Base-by-base conservation (phyloP, 2,329 filamentous ascomycete species). In the Bipolaris bicolor region DNA sequence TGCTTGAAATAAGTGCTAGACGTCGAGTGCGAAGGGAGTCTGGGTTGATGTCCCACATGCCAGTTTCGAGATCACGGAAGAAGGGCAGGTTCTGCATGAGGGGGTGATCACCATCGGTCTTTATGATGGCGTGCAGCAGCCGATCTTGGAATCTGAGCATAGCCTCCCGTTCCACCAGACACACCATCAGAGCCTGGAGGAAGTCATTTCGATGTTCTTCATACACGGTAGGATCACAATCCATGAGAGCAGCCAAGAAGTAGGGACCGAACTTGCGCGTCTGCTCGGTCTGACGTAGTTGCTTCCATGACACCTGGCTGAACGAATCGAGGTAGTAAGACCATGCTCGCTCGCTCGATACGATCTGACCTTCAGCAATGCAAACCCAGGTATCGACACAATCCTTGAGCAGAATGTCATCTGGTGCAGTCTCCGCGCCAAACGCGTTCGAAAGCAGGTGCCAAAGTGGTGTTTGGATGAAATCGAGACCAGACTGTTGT, bases 371-470 rank as follows among this genome's bases (percentile, higher is more conserved):
- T n/a, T 75, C 68, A 3, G 81, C 83, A 36, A 85, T 63, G 5
- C 75, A 75, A 9, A 80, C 75, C 86, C 86, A 89, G 16, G 80
- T 80, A 57, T 87, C 82, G 15, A 87, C 74, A 11, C 82, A 72
- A 40, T 77, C 79, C 45, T 79, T 70, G 5, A 88, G 77, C 5
- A 88, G 69, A 1, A 68, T 70, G 62, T 88, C 85, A 44, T 86
- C 82, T 18, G 79, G 75, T 15, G 76, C 68, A 18, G n/a, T 52
- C 54, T 88, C 86, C 34, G 84, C 83, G 7, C 86, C 86, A 66
- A 88, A 87, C 49, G 82, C 82, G 57, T 85, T 87, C 1, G 86
- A 88, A 20, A 88, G 72, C 24, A 88, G 77, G 18, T 80, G 81
- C 59, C 78, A 81, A 18, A 88, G 71, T 13, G 80, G 74, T 10